A percentile compares a stretch with the other conserved stretches of the same genome.
These are phyloP conservation scores for Fraxinus velutina DNA, from an alignment of 305 asterid species.

Conservation along the genomic window DNA sequence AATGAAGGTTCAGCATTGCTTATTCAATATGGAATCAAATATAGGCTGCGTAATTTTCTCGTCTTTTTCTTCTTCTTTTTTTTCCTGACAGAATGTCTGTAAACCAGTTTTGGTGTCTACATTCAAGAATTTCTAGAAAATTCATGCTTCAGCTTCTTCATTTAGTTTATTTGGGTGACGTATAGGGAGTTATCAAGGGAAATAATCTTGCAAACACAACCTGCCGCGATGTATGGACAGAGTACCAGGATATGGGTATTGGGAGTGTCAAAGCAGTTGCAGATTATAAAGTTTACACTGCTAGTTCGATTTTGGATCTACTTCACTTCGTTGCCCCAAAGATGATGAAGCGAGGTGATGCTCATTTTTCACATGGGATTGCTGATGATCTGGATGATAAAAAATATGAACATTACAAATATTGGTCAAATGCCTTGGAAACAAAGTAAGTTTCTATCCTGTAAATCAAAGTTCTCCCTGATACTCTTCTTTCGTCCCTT, in stretches of 20 bases:
- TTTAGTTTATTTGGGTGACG: conserved; percentile 16
- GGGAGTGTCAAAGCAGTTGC: conserved; percentile 62
- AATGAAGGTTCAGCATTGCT: neutral
- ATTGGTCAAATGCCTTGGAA: conserved; percentile 85
- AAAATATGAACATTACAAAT: conserved; percentile 60
- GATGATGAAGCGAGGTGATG: conserved; percentile 81
- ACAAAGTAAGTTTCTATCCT: conserved; percentile 52
- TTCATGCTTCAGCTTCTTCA: neutral
- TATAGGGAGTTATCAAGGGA: conserved; percentile 62
- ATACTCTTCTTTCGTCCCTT: conserved; percentile 8
- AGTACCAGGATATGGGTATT: conserved; percentile 71
- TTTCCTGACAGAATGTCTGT: neutral
- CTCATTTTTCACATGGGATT: conserved; percentile 74
- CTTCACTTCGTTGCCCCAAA: conserved; percentile 80
- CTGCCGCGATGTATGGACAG: conserved; percentile 73
- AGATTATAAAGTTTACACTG: conserved; percentile 60
- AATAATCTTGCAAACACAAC: conserved; percentile 51
- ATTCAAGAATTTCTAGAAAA: neutral
- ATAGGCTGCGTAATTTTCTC: neutral
- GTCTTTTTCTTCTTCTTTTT: neutral
- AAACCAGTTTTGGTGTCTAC: neutral
- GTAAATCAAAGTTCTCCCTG: neutral
- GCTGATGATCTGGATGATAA: conserved; percentile 58
- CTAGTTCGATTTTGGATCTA: conserved; percentile 56
- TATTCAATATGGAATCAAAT: neutral